phyloP scores from a whole-genome alignment of 2,329 filamentous ascomycete genomes.

The Colletotrichum euphorbiae region DNA sequence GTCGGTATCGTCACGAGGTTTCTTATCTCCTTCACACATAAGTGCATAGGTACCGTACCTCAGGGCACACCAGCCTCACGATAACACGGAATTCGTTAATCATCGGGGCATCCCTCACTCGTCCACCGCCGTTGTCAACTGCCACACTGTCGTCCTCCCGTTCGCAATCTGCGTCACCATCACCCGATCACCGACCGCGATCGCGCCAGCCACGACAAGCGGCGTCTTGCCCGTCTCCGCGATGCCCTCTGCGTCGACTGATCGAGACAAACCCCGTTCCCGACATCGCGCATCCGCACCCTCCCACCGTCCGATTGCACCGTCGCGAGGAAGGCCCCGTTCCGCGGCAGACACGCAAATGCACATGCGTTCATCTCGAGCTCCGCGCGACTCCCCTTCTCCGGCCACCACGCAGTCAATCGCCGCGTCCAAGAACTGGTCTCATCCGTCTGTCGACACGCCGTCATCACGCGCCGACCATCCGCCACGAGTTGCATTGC shows the following conservation, averaged over 20 bases:
- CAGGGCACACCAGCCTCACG: slow-evolving; percentile 1
- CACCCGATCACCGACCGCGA: slow-evolving; percentile 16
- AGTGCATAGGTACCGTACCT: neutral
- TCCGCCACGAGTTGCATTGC: slow-evolving; percentile 25
- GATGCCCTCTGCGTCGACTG: slow-evolving; percentile 36
- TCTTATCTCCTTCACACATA: slow-evolving; percentile 9
- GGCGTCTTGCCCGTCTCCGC: slow-evolving; percentile 33
- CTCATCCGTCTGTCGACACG: slow-evolving; percentile 8
- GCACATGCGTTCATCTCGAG: slow-evolving; percentile 34
- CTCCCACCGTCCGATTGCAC: slow-evolving; percentile 31
- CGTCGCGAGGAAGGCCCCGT: slow-evolving; percentile 27
- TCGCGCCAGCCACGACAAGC: slow-evolving; percentile 14
- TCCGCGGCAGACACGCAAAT: slow-evolving; percentile 19
- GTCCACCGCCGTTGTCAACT: slow-evolving; percentile 19
- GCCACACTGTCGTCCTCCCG: slow-evolving; percentile 28
- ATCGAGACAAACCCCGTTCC: slow-evolving; percentile 31
- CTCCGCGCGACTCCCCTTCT: slow-evolving; percentile 12
- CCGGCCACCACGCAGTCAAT: slow-evolving; percentile 34
- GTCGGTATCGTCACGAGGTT: neutral
- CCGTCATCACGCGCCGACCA: slow-evolving; percentile 10
- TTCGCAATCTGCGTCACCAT: slow-evolving; percentile 32
- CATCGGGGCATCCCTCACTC: slow-evolving; percentile 1
- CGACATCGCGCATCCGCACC: slow-evolving; percentile 21
- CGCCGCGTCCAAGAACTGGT: slow-evolving; percentile 12
- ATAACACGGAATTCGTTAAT: neutral